Base-by-base conservation (phyloP, 1,139 yeast genomes). In the Arxiozyma slooffiae region DNA sequence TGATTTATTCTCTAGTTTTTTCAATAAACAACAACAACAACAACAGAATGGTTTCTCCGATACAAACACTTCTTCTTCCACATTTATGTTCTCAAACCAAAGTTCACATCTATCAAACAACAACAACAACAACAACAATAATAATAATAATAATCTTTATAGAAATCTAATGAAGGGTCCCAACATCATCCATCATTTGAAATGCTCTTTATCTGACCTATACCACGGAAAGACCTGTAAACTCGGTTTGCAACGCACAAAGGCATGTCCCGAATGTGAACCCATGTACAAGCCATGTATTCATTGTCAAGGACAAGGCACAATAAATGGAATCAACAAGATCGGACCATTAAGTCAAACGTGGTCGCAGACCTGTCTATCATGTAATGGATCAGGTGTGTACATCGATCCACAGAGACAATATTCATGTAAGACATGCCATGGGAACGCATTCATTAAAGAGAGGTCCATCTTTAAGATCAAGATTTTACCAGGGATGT, bases 401-500 rank as follows among this genome's bases (percentile, higher is more conserved):
- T 61, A 57, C 49, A 61, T 72, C 37, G 56, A 60, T 0, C 57
- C 60, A 24, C 72, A 71, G 50, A 52, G 62, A 4, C 45, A 42
- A 21, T 42, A 30, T 30, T 16, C 45, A 20, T 79, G 83, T 57
- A 44, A 48, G 3, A 59, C 56, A 1, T 79, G 83, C 56, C 61
- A 64, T 23, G 76, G 78, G 0, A 66, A 67, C 4, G 71, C 68
- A 45, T 64, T 63, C 52, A 57, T 70, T 21, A 69, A 75, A 50
- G 78, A 71, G 38, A 71, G 77, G 36, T 78, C 79, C 55, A 72
- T 81, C 8, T 67, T 82, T 42, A 73, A 74, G 50, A 74, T 82
- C 7, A 67, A 68, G 22, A 71, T 80, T 1, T 70, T 73, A 24
- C 80, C 81, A 3, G 88, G 88, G 0, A 69, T 78, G 38, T 64